Percentiles rank a stretch among this genome's conserved stretches.
Conservation (phyloP, 805 yeast genomes). For the Lachancea fermentati region DNA sequence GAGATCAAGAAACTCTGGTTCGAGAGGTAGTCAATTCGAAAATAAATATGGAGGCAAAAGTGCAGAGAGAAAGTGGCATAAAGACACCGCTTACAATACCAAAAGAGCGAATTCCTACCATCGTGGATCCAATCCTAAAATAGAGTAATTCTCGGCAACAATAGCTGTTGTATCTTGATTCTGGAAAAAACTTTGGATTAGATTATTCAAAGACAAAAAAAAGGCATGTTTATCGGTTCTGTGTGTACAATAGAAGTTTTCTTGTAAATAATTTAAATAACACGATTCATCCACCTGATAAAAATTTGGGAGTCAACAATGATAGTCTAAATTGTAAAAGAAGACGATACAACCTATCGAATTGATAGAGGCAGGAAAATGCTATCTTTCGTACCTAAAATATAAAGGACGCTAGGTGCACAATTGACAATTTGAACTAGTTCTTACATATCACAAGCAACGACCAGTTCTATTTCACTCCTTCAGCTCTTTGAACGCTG, state of each 20-base stretch:
- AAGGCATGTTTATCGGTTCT: not conserved
- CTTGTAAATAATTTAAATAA: not conserved
- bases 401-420: too few species aligned
- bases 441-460: too few species aligned
- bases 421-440: too few species aligned
- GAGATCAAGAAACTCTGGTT: not conserved
- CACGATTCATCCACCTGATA: not conserved
- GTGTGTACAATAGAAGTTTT: not conserved
- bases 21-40: not conserved
- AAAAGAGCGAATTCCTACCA: slow-evolving; percentile 1
- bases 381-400: too few species aligned
- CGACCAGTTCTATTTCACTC: too few species aligned
- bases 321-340: too few species aligned
- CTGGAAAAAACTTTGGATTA: not conserved
- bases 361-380: too few species aligned
- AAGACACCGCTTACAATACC: not conserved
- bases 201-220: not conserved
- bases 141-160: too few species aligned
- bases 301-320: too few species aligned
- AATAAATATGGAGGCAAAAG: not conserved
- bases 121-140: slow-evolving; percentile 5
- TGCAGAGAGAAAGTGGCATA: not conserved
- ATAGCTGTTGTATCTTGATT: too few species aligned
- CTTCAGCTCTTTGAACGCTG: too few species aligned
- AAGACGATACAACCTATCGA: too few species aligned